Evolutionary conservation across 2,329 filamentous ascomycete genomes (phyloP), one percentile per base, ranked within the genome.

Genomic region (Gnomoniopsis smithogilvyi): DNA sequence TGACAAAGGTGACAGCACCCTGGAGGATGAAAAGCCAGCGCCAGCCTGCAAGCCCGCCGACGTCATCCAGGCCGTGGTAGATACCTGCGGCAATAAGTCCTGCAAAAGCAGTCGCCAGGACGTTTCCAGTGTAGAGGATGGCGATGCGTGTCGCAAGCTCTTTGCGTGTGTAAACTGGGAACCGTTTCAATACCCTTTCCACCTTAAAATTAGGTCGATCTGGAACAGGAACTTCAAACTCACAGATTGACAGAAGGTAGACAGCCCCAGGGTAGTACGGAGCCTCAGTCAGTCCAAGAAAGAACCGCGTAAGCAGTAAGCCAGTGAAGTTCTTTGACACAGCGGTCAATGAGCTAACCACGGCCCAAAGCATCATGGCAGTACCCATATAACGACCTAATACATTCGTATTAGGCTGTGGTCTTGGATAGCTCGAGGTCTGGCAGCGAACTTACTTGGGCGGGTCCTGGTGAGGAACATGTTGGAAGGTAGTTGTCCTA

Each of bases 81-180:
- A 92, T 87, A 8, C 85, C 81, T 1, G 83, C 84, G 2, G 83
- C 81, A 21, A 88, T 76, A 15, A 87, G 73, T 0, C 87, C 88
- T 0, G 85, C 86, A 65, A 91, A 90, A 0, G 87, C 87, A 0
- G 86, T 86, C 0, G 84, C 86, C 3, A 90, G 78, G 14, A 90
- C 75, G 6, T 85, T 84, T 0, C 86, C 88, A 0, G 85, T 84
- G 60, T 81, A 75, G 1, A 75, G 75, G 15, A 87, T 76, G 10
- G 84, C 83, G 21, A 85, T 87, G 15, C 86, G 77, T n/a, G 86
- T 76, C 1, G 80, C 84, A 0, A 88, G 72, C 66, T 89, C 88
- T 64, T 83, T 84, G 21, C 86, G 78, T 0, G 84, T 89, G 64
- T 91, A 90, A 83, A 86, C 88, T 50, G 73, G 73, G 4, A 4